These are phyloP conservation scores for Dimocarpus longan DNA, from an alignment of 345 rosid species.

Conservation along the genomic window DNA sequence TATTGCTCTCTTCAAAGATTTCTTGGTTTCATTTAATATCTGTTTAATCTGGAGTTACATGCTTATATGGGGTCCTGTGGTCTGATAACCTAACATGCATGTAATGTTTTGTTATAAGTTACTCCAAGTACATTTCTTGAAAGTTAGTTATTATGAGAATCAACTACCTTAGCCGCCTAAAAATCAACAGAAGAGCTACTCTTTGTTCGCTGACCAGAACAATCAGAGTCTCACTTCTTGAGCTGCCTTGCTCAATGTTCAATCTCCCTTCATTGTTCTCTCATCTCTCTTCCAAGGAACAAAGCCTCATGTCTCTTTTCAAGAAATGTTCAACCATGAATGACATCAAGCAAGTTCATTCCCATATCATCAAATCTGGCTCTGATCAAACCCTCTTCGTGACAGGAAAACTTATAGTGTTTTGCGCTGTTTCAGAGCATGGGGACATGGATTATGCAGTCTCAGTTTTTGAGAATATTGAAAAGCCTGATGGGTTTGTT, in stretches of 20 bases:
- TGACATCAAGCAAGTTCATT: conserved; percentile 35
- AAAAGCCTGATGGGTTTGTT: conserved; percentile 47
- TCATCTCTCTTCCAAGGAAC: conserved; percentile 3
- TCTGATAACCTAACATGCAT: no score
- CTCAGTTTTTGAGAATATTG: conserved; percentile 30
- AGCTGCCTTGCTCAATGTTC: background rate
- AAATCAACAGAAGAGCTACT: background rate
- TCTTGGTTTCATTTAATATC: no score
- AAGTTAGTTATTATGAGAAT: background rate
- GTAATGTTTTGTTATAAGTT: no score
- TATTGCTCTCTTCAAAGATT: no score
- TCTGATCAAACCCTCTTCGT: conserved; percentile 30
- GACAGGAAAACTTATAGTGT: conserved; percentile 35
- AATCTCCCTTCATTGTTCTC: no score
- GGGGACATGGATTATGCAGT: conserved; percentile 44
- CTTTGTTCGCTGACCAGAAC: background rate
- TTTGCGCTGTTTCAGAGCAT: conserved; percentile 40
- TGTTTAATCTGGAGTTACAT: no score
- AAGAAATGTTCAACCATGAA: conserved; percentile 35
- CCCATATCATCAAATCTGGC: conserved; percentile 34
- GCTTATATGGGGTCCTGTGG: no score
- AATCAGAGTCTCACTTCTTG: background rate
- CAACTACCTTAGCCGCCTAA: conserved; percentile 26
- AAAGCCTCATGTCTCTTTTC: conserved; percentile 33
- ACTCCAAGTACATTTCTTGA: background rate